Evolutionary conservation across 805 yeast species (phyloP), one percentile per base, ranked within the genome.

Genomic region (Sungouiozyma intestinalis): DNA sequence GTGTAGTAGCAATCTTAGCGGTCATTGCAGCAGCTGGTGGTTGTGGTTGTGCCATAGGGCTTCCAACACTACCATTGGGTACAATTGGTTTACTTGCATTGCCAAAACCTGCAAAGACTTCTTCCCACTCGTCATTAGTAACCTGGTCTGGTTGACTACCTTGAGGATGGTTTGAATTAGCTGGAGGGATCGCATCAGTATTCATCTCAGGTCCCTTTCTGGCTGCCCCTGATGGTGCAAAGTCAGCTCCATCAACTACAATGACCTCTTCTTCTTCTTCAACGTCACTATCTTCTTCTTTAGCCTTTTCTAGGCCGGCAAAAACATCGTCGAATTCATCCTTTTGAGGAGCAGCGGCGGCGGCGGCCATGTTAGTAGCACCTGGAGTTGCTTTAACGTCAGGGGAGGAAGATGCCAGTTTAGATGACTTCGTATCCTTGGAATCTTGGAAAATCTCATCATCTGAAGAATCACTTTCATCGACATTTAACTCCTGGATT

Each of bases 61-160:
- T 13, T 47, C 44, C 20, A 44, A 49, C 16, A 36, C 40, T 35
- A 46, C 38, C 15, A 45, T 41, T 24, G 11, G 29, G 11, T 24
- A 11, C 29, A 7, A 24, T 6, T 7, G 29, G 29, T 24, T 44
- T 33, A 16, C 46, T 49, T 16, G 48, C 37, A 48, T 81, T 81
- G 15, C 90, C 88, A 58, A 85, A 83, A 0, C 94, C 95, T 3
- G 94, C 90, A 66, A 87, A 87, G 19, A 87, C 72, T 64, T 85
- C 88, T 55, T 87, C 95, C 97, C 97, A 87, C 60, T 87, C 97
- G 54, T 85, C 94, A 41, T 69, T 73, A 24, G 62, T 65, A 45
- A 54, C 62, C 32, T 44, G 45, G 16, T 18, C 35, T 38, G 21
- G 42, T 13, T 44, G 14, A 33, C 20, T 40, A 6, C 19, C 20